A percentile compares a stretch with the other conserved stretches of the same genome.
Evolutionary conservation across 306 rosid genomes (phyloP).

Genomic region (Cucurbita moschata): DNA sequence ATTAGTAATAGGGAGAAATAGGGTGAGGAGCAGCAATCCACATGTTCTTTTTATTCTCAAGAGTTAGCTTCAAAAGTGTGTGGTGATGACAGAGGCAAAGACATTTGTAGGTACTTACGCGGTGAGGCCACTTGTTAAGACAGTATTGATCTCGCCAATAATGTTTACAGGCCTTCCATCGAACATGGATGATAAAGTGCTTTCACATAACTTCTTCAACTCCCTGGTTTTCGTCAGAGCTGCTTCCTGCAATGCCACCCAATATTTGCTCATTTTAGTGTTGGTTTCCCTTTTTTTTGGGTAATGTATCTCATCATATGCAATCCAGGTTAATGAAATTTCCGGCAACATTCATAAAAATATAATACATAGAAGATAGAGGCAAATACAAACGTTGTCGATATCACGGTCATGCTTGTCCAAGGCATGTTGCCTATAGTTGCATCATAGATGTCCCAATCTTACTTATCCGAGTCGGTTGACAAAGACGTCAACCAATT

Average conservation of each 20-base stretch:
- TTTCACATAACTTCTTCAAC: constrained; percentile 67
- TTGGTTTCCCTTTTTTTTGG: background rate
- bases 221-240: constrained; percentile 56
- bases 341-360: background rate
- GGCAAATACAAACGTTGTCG: background rate
- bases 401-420: no score
- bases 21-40: background rate
- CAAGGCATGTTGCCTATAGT: no score
- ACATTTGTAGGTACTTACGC: constrained; percentile 16
- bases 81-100: background rate
- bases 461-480: no score
- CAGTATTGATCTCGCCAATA: constrained; percentile 77
- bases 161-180: constrained; percentile 86
- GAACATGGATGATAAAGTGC: constrained; percentile 67
- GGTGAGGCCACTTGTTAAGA: constrained; percentile 48
- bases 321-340: no score
- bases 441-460: no score
- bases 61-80: background rate
- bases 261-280: no score
- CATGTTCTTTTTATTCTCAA: background rate
- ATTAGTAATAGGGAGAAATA: background rate
- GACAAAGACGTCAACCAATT: no score
- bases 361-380: background rate
- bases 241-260: constrained; percentile 44
- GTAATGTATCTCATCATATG: no score